Conservation (phyloP, 768 basidiomycete genomes). For the Boletellus ananas region DNA sequence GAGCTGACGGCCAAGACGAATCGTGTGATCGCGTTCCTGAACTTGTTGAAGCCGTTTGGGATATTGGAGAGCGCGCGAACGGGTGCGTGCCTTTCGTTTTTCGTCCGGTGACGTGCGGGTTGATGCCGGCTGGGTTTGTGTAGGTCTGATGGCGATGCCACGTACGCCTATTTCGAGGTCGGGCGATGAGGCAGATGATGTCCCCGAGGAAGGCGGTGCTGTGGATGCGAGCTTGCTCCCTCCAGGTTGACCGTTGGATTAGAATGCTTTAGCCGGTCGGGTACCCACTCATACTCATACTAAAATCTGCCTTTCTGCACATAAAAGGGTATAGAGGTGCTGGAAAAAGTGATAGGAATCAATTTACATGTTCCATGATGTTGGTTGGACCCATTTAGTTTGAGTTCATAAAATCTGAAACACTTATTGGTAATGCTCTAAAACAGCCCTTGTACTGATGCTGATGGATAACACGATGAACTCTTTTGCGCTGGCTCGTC, state of each 20-base stretch:
- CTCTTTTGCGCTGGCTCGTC: too few relatives aligned
- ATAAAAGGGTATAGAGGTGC: not conserved
- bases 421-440: too few relatives aligned
- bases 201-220: conserved; percentile 47
- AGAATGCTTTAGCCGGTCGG: too few relatives aligned
- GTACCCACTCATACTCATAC: conserved; percentile 1
- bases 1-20: conserved; percentile 92
- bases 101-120: too few relatives aligned
- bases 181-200: conserved; percentile 55
- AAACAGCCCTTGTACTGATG: too few relatives aligned
- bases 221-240: conserved; percentile 92
- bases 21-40: conserved; percentile 90
- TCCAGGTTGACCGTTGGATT: conserved; percentile 61
- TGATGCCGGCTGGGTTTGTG: too few relatives aligned
- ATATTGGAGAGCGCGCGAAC: conserved; percentile 93
- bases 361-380: not conserved
- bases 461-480: too few relatives aligned
- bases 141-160: conserved; percentile 98
- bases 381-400: too few relatives aligned
- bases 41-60: conserved; percentile 88
- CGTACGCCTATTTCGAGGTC: conserved; percentile 78
- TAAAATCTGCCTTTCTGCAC: not conserved
- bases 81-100: conserved; percentile 47
- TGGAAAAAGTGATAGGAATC: not conserved
- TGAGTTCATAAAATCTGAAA: too few relatives aligned